Conservation (phyloP, 2,329 filamentous ascomycete species). For the Aspergillus sp. region DNA sequence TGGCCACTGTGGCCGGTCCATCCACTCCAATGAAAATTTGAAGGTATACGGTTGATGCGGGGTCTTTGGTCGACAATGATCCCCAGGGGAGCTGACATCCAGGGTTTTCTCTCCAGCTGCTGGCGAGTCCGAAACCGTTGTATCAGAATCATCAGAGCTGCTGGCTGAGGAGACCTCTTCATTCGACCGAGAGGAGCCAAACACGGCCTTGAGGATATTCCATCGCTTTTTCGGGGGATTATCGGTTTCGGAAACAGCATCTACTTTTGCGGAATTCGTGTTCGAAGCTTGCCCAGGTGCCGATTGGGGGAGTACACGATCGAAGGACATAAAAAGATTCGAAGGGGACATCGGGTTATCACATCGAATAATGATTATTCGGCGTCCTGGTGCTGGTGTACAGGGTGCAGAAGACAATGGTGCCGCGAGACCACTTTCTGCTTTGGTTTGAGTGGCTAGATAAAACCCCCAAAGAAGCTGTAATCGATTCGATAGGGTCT, state of each 20-base stretch:
- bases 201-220: slow-evolving; percentile 52
- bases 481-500: slow-evolving; percentile 66
- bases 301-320: slow-evolving; percentile 54
- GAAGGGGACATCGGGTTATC: slow-evolving; percentile 60
- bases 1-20: slow-evolving; percentile 53
- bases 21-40: slow-evolving; percentile 68
- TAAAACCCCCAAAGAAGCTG: slow-evolving; percentile 77
- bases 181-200: slow-evolving; percentile 48
- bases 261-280: slow-evolving; percentile 32
- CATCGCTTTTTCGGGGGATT: slow-evolving; percentile 45
- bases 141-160: slow-evolving; percentile 37
- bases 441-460: slow-evolving; percentile 68
- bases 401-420: slow-evolving; percentile 77
- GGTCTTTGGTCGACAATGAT: slow-evolving; percentile 35
- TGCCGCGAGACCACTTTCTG: slow-evolving; percentile 56
- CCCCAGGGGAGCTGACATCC: slow-evolving; percentile 27
- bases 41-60: slow-evolving; percentile 60
- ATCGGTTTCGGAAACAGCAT: slow-evolving; percentile 22
- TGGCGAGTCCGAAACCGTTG: slow-evolving; percentile 26
- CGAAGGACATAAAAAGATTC: slow-evolving; percentile 62
- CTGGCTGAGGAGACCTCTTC: slow-evolving; percentile 42
- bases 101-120: slow-evolving; percentile 25
- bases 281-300: slow-evolving; percentile 35
- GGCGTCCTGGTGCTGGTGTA: slow-evolving; percentile 78
- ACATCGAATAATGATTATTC: slow-evolving; percentile 84